Percentiles rank a stretch among this genome's conserved stretches.
Conservation (phyloP, 257 asterid genomes). For the Nicotiana sylvestris region DNA sequence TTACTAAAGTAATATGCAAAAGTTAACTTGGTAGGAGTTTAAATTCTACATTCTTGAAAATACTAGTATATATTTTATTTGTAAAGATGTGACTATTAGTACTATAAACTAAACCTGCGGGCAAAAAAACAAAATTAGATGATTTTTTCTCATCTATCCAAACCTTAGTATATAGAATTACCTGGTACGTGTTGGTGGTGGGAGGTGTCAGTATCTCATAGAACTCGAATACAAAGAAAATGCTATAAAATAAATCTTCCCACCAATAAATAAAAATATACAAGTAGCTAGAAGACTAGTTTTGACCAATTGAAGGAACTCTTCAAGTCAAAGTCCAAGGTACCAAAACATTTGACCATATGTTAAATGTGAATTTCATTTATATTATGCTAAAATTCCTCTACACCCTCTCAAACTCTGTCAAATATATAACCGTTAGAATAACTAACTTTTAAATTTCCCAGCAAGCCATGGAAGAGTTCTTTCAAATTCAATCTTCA, state of each 20-base stretch:
- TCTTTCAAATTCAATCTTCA: slow-evolving; percentile 12
- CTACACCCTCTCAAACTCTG: neutral
- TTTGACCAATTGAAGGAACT: neutral
- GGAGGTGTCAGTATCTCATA: too few relatives aligned
- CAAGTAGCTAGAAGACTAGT: neutral
- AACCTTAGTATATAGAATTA: too few relatives aligned
- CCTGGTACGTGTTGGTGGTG: accelerated
- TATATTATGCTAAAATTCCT: neutral
- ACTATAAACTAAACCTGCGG: neutral
- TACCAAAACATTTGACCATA: slow-evolving; percentile 14
- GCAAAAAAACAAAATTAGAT: too few relatives aligned
- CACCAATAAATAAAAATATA: neutral
- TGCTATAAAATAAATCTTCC: neutral
- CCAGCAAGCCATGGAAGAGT: slow-evolving; percentile 23
- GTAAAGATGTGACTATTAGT: neutral
- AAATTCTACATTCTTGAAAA: neutral
- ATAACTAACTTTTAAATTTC: neutral
- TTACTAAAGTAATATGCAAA: neutral
- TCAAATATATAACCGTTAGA: slow-evolving; percentile 13
- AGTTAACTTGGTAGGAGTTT: neutral
- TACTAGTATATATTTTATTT: neutral
- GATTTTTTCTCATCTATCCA: too few relatives aligned
- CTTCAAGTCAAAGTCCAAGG: neutral
- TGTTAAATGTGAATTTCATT: slow-evolving; percentile 13
- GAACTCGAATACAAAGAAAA: too few relatives aligned